A percentile compares a stretch with the other conserved stretches of the same genome.
These are phyloP conservation scores for Kwoniella sp. DNA, from an alignment of 768 basidiomycete species.

Conservation along the genomic window DNA sequence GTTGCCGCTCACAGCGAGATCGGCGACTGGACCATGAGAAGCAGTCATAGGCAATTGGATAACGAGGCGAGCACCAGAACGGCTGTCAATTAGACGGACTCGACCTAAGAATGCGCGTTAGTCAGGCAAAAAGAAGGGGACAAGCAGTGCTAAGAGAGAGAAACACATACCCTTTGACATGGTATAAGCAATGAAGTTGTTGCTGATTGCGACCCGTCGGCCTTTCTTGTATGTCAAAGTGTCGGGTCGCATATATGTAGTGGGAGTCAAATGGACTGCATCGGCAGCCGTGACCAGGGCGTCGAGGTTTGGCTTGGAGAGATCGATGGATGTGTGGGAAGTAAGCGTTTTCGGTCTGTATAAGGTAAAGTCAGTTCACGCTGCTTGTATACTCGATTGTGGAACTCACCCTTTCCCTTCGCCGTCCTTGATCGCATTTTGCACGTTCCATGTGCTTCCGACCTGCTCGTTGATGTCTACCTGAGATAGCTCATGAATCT, in stretches of 20 bases:
- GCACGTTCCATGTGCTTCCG: constrained; percentile 4
- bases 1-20: constrained; percentile 37
- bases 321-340: constrained; percentile 33
- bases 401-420: constrained; percentile 35
- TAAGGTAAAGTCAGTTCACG: neutral
- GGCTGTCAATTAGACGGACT: constrained; percentile 38
- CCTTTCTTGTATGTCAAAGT: constrained; percentile 22
- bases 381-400: neutral
- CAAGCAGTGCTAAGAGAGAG: neutral
- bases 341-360: constrained; percentile 24
- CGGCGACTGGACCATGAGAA: constrained; percentile 26
- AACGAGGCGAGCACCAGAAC: constrained; percentile 31
- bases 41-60: constrained; percentile 24
- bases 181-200: constrained; percentile 40
- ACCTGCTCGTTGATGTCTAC: constrained; percentile 11
- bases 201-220: constrained; percentile 36
- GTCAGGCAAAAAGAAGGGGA: neutral
- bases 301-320: constrained; percentile 35
- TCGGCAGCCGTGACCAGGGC: constrained; percentile 22
- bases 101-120: constrained; percentile 26
- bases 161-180: constrained; percentile 37
- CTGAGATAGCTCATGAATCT: constrained; percentile 5
- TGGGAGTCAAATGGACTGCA: constrained; percentile 32
- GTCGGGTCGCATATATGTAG: constrained; percentile 32
- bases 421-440: constrained; percentile 15